Percentiles rank a stretch among this genome's conserved stretches.
Evolutionary conservation across 257 asterid species (phyloP).

Genomic region (Fraxinus excelsior): DNA sequence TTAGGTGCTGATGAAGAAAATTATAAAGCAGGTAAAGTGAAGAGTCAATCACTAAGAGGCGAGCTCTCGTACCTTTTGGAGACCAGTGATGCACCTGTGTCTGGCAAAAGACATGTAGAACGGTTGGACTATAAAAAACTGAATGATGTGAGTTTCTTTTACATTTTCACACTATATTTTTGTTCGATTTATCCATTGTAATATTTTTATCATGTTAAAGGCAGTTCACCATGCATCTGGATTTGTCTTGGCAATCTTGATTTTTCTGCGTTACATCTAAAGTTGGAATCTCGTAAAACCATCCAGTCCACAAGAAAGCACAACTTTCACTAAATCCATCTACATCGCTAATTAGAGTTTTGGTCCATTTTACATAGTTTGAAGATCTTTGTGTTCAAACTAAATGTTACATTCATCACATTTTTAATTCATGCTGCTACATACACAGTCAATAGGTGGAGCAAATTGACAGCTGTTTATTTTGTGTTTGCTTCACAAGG

Average conservation of each 20-base stretch:
- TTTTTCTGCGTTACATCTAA: neutral
- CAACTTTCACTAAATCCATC: neutral
- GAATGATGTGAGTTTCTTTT: conserved; percentile 70
- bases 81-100: conserved; percentile 46
- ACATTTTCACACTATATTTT: neutral
- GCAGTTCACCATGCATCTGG: conserved; percentile 15
- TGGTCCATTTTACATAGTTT: conserved; percentile 1
- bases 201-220: conserved; percentile 1
- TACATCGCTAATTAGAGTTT: conserved; percentile 4
- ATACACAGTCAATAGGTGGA: neutral
- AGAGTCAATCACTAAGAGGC: conserved; percentile 43
- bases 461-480: conserved; percentile 7
- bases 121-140: conserved; percentile 83
- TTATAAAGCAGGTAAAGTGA: conserved; percentile 32
- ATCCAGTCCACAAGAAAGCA: neutral
- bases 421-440: neutral
- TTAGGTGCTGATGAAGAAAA: conserved; percentile 33
- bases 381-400: neutral
- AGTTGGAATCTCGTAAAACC: neutral
- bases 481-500: neutral
- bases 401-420: conserved; percentile 11
- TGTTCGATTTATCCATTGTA: conserved; percentile 5
- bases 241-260: neutral
- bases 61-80: conserved; percentile 65
- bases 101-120: conserved; percentile 64